A percentile compares a stretch with the other conserved stretches of the same genome.
Conservation (phyloP, 2,329 filamentous ascomycete species). For the Colletotrichum sp. region DNA sequence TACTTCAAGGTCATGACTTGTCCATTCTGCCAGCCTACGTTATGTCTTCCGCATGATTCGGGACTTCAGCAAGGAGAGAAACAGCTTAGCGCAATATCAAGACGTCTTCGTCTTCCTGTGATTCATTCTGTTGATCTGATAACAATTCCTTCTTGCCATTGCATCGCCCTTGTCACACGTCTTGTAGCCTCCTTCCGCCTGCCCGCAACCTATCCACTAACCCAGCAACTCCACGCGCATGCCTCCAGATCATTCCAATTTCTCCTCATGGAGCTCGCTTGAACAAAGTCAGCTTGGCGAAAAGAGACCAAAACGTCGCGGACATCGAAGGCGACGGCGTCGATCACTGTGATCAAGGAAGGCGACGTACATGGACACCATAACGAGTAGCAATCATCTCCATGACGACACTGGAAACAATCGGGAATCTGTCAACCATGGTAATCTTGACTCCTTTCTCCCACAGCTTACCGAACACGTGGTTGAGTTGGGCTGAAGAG, state of each 20-base stretch:
- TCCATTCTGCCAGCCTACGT: background rate
- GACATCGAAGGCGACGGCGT: background rate
- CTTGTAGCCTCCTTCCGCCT: background rate
- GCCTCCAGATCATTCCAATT: background rate
- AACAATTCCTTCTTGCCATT: background rate
- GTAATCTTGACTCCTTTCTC: background rate
- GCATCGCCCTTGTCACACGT: background rate
- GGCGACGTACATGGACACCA: background rate
- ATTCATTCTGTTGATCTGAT: background rate
- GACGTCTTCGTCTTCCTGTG: background rate
- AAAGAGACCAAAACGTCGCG: background rate
- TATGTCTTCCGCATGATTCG: accelerated
- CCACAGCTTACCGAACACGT: background rate
- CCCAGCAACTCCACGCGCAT: background rate
- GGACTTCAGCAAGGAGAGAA: background rate
- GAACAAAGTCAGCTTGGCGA: background rate
- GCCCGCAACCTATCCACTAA: background rate
- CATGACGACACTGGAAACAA: background rate
- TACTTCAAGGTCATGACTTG: background rate
- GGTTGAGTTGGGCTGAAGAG: background rate
- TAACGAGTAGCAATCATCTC: background rate
- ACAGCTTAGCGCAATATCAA: background rate
- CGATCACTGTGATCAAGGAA: background rate
- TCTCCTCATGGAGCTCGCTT: background rate
- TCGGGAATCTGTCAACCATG: background rate